Percentiles rank a stretch among this genome's conserved stretches.
Conservation (phyloP, 306 rosid genomes). For the Hylodesmum podocarpum region DNA sequence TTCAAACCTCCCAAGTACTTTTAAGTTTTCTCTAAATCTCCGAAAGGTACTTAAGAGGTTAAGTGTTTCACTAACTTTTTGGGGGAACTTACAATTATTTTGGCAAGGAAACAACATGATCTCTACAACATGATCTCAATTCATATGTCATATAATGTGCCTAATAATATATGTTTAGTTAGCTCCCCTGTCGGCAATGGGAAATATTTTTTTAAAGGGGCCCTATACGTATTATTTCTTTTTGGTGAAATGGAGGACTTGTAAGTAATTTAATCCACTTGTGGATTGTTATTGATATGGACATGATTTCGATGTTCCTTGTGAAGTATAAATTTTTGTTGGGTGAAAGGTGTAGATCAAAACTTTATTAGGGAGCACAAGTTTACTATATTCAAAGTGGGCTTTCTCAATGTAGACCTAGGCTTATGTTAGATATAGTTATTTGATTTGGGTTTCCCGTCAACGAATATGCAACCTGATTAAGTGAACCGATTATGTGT, state of each 20-base stretch:
- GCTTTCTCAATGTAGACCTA: background rate
- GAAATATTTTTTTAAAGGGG: background rate
- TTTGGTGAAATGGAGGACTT: background rate
- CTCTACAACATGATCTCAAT: constrained; percentile 23
- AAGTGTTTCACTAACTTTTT: background rate
- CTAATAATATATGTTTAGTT: constrained; percentile 2
- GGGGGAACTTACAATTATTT: constrained; percentile 5
- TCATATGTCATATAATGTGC: constrained; percentile 5
- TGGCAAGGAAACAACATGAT: constrained; percentile 25
- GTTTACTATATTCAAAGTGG: background rate
- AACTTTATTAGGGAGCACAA: background rate
- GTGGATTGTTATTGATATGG: background rate
- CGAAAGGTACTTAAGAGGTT: background rate
- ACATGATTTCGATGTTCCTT: constrained; percentile 2
- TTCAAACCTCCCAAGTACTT: background rate
- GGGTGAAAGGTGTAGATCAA: constrained; percentile 2
- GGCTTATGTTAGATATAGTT: background rate
- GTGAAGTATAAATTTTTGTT: constrained; percentile 29
- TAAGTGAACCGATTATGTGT: constrained; percentile 42
- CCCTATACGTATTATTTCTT: background rate
- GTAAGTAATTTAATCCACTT: background rate
- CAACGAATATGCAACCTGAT: background rate
- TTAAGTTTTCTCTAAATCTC: background rate
- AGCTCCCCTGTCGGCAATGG: background rate
- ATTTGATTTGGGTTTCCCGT: background rate